Evolutionary conservation across 805 yeast genomes (phyloP).

Genomic region (Debaryomyces hansenii): DNA sequence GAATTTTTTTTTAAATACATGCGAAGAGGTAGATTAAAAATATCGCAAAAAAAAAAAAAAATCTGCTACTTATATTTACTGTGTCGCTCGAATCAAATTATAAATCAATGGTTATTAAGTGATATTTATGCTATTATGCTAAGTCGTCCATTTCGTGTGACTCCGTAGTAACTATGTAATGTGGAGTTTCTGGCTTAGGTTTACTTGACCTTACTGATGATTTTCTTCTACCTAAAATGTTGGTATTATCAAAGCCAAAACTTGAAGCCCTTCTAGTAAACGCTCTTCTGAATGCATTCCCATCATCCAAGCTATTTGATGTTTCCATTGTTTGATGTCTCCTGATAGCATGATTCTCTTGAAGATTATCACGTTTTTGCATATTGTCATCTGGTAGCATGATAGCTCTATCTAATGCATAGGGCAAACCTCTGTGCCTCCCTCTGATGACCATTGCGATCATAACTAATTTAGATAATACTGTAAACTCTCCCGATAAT

Average conservation of each 20-base stretch:
- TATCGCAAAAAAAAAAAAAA: not conserved
- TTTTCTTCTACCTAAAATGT: not conserved
- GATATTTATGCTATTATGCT: not conserved
- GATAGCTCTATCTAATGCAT: conserved; percentile 89
- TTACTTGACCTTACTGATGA: not conserved
- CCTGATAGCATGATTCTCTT: conserved; percentile 49
- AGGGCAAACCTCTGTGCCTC: conserved; percentile 94
- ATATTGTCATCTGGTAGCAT: conserved; percentile 74
- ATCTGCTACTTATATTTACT: too few relatives aligned
- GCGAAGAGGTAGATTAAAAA: not conserved
- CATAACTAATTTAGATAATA: conserved; percentile 77
- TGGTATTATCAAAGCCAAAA: conserved; percentile 1
- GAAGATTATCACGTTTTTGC: conserved; percentile 59
- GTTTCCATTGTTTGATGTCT: conserved; percentile 29
- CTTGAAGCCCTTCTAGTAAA: conserved; percentile 7
- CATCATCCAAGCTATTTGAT: conserved; percentile 2
- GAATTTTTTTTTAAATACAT: not conserved
- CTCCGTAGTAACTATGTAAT: not conserved
- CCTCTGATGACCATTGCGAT: conserved; percentile 93
- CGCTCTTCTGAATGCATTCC: conserved; percentile 9
- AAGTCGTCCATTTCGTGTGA: not conserved
- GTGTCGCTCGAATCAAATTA: too few relatives aligned
- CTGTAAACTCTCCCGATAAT: conserved; percentile 68
- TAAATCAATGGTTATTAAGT: too few relatives aligned
- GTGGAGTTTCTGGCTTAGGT: not conserved